phyloP scores from a whole-genome alignment of 1,139 yeast species.

The Lodderomyces elongisporus region DNA sequence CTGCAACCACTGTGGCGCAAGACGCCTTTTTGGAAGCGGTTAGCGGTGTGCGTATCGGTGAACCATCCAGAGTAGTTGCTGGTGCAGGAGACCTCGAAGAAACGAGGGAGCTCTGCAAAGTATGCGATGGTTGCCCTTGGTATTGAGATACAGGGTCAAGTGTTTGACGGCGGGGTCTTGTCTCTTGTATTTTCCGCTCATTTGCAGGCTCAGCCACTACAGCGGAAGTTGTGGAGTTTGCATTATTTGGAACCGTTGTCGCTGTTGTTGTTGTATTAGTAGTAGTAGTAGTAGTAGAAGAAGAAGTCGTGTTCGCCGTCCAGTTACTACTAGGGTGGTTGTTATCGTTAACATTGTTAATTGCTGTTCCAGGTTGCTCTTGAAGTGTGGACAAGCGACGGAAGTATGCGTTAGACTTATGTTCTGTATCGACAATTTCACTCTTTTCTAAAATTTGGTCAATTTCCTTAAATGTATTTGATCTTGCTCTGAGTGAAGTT shows the following conservation, averaged over 20 bases:
- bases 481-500: slow-evolving; percentile 22
- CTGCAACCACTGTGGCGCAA: slow-evolving; percentile 35
- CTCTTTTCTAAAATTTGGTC: slow-evolving; percentile 37
- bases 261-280: no score
- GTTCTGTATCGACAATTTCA: slow-evolving; percentile 40
- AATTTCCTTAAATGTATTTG: slow-evolving; percentile 38
- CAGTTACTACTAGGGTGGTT: no score
- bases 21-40: slow-evolving; percentile 14
- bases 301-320: slow-evolving; percentile 3
- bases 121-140: not conserved
- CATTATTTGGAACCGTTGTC: no score
- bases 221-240: no score
- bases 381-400: slow-evolving; percentile 66
- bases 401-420: slow-evolving; percentile 62
- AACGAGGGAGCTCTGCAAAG: no score
- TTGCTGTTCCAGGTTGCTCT: slow-evolving; percentile 45
- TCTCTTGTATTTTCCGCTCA: slow-evolving; percentile 7
- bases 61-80: slow-evolving; percentile 3
- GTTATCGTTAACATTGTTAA: slow-evolving; percentile 4
- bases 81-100: no score
- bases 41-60: slow-evolving; percentile 8
- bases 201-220: slow-evolving; percentile 4
- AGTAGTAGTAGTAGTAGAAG: no score
- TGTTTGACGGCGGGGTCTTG: slow-evolving; percentile 2
- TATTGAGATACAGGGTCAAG: slow-evolving; percentile 1